A percentile compares a stretch with the other conserved stretches of the same genome.
Evolutionary conservation across 2,329 filamentous ascomycete genomes (phyloP).

Genomic region (Pseudogymnoascus sp.): DNA sequence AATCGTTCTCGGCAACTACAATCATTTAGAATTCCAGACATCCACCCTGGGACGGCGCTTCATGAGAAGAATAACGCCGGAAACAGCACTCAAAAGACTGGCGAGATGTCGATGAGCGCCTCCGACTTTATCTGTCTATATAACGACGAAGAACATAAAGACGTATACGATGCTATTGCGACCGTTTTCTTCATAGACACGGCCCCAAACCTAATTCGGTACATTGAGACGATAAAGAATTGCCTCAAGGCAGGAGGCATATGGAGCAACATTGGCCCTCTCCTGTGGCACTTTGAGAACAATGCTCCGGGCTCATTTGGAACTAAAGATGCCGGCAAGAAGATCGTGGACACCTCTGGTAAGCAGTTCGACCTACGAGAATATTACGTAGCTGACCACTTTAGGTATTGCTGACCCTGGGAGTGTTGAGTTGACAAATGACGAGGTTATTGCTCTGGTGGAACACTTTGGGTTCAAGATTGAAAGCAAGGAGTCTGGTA

Average conservation of each 20-base stretch:
- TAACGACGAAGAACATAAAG: constrained; percentile 50
- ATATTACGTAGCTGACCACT: constrained; percentile 8
- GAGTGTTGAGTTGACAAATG: constrained; percentile 80
- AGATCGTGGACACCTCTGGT: not conserved
- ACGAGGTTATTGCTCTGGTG: constrained; percentile 76
- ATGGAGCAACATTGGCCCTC: constrained; percentile 82
- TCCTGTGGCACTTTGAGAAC: constrained; percentile 94
- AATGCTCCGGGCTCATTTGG: constrained; percentile 53
- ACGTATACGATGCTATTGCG: constrained; percentile 70
- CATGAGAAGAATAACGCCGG: constrained; percentile 26
- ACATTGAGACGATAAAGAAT: constrained; percentile 73
- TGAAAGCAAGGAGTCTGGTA: constrained; percentile 50
- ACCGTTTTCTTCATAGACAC: constrained; percentile 97
- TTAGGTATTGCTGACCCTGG: constrained; percentile 79
- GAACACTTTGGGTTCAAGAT: constrained; percentile 69
- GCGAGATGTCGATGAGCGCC: constrained; percentile 84
- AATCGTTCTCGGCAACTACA: constrained; percentile 67
- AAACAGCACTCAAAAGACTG: constrained; percentile 28
- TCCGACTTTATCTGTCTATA: constrained; percentile 92
- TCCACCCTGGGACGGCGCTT: constrained; percentile 59
- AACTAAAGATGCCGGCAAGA: not conserved
- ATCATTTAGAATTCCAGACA: constrained; percentile 68
- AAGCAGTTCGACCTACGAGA: not conserved
- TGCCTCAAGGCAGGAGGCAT: constrained; percentile 72
- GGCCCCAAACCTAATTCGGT: constrained; percentile 83